Conservation (phyloP, 306 rosid species). For the Vigna unguiculata region DNA sequence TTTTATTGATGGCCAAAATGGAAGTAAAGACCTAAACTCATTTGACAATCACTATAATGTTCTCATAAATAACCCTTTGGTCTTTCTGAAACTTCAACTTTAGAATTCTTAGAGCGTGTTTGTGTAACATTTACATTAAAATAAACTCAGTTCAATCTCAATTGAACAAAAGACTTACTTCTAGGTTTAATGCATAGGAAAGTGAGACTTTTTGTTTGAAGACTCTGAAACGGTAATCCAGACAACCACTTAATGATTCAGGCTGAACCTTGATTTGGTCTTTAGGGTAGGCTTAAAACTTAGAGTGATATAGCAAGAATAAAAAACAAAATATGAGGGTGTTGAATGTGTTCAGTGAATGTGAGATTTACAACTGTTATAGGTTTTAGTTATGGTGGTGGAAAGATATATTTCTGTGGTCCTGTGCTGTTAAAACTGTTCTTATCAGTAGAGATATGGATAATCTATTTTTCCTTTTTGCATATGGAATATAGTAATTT, state of each 20-base stretch:
- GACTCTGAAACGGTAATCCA: neutral
- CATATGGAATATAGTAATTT: slow-evolving; percentile 46
- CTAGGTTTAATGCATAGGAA: neutral
- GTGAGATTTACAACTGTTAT: slow-evolving; percentile 36
- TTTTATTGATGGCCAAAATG: neutral
- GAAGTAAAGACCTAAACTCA: neutral
- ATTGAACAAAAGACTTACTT: neutral
- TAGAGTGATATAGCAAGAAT: slow-evolving; percentile 16
- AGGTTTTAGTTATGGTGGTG: slow-evolving; percentile 14
- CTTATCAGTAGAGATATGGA: slow-evolving; percentile 50
- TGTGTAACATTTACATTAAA: too few species aligned
- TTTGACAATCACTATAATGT: slow-evolving; percentile 10
- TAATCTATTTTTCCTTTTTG: slow-evolving; percentile 41
- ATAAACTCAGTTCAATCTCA: too few species aligned
- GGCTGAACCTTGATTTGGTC: slow-evolving; percentile 8
- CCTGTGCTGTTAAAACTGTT: slow-evolving; percentile 62
- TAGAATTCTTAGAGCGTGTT: neutral
- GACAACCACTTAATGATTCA: neutral
- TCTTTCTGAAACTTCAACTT: slow-evolving; percentile 17
- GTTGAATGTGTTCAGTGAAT: slow-evolving; percentile 36
- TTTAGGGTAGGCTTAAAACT: slow-evolving; percentile 9
- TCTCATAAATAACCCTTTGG: neutral
- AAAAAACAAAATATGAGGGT: slow-evolving; percentile 27
- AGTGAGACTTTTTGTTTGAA: neutral
- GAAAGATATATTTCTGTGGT: slow-evolving; percentile 51